Evolutionary conservation across 192 early-diverging fungal species (phyloP).

Genomic region (Linderina pennispora): DNA sequence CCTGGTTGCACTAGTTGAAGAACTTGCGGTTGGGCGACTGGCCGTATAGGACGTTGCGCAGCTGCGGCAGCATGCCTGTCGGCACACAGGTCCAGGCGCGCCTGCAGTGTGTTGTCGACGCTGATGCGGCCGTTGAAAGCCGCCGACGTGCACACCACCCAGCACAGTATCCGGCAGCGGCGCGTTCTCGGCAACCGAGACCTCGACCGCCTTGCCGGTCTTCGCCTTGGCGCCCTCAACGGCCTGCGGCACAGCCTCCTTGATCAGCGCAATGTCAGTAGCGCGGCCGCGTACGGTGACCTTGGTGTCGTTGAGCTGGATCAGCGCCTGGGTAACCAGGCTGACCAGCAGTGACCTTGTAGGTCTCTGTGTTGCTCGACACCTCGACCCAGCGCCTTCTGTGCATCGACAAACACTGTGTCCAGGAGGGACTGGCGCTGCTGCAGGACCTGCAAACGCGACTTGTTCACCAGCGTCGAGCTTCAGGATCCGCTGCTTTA

Average conservation of each 20-base stretch:
- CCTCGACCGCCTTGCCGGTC: slow-evolving; percentile 31
- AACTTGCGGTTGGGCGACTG: slow-evolving; percentile 86
- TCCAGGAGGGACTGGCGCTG: slow-evolving; percentile 83
- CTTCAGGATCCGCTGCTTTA: slow-evolving; percentile 92
- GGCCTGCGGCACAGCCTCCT: slow-evolving; percentile 48
- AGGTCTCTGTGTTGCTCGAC: slow-evolving; percentile 52
- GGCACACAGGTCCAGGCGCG: slow-evolving; percentile 75
- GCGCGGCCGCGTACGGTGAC: slow-evolving; percentile 68
- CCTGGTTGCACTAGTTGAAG: slow-evolving; percentile 66
- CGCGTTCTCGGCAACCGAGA: slow-evolving; percentile 47
- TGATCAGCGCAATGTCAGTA: slow-evolving; percentile 59
- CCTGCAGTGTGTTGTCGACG: slow-evolving; percentile 86
- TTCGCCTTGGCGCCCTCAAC: slow-evolving; percentile 53
- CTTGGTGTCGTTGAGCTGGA: slow-evolving; percentile 77
- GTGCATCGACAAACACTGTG: slow-evolving; percentile 70
- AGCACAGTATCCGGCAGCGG: slow-evolving; percentile 71
- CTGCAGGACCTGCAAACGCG: slow-evolving; percentile 81
- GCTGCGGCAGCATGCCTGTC: slow-evolving; percentile 91
- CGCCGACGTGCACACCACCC: slow-evolving; percentile 84
- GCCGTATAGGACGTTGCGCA: slow-evolving; percentile 86
- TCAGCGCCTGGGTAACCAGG: slow-evolving; percentile 65
- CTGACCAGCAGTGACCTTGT: slow-evolving; percentile 69
- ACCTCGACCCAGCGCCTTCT: slow-evolving; percentile 54
- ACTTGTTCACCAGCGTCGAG: slow-evolving; percentile 96
- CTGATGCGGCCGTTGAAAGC: slow-evolving; percentile 72